A percentile compares a stretch with the other conserved stretches of the same genome.
Conservation (phyloP, 2,329 filamentous ascomycete species). For the Penicillium hesseltinei region DNA sequence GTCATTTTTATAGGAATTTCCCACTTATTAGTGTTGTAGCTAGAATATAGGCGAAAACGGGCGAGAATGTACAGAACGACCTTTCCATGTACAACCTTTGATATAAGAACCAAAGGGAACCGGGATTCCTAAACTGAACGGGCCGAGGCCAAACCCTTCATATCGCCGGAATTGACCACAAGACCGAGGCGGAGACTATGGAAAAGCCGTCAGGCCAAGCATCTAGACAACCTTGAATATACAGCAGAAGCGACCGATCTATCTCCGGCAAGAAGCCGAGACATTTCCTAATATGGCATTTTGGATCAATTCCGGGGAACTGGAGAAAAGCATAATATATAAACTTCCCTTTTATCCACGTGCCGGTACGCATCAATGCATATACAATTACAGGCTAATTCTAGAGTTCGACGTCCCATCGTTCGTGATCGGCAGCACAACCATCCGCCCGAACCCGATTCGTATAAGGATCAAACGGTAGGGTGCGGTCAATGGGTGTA, state of each 20-base stretch:
- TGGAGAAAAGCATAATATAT: background rate
- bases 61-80: too few species aligned
- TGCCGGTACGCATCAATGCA: background rate
- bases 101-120: background rate
- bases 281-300: background rate
- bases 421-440: background rate
- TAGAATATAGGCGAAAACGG: too few species aligned
- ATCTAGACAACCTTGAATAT: background rate
- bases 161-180: background rate
- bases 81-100: too few species aligned
- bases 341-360: background rate
- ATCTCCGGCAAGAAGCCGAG: constrained; percentile 4
- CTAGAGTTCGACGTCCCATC: background rate
- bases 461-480: background rate
- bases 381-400: constrained; percentile 1
- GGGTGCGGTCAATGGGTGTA: background rate
- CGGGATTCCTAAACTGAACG: background rate
- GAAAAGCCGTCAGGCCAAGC: background rate
- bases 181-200: background rate
- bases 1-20: too few species aligned
- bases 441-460: background rate
- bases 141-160: background rate
- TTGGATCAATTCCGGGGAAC: background rate
- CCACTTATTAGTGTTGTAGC: too few species aligned
- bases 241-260: background rate